Evolutionary conservation across 2,329 filamentous ascomycete species (phyloP).

Genomic region (Cladosporium velox): DNA sequence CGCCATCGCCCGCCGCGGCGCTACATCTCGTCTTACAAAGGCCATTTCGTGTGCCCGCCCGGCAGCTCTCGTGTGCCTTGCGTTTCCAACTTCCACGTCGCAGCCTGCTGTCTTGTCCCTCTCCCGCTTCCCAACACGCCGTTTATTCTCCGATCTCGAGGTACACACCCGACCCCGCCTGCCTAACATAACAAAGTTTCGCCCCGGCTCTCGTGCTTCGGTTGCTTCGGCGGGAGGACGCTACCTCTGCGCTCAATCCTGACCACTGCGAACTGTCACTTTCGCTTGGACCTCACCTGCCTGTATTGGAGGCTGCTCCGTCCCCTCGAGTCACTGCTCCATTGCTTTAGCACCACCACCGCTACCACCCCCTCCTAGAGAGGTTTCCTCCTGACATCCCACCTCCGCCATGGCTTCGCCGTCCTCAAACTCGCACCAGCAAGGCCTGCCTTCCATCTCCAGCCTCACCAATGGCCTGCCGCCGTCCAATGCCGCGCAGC

Average conservation of each 20-base stretch:
- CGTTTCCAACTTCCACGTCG: conserved; percentile 13
- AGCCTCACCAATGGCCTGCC: conserved; percentile 41
- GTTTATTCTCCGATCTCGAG: conserved; percentile 30
- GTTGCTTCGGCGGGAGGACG: conserved; percentile 10
- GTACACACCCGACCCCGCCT: conserved; percentile 23
- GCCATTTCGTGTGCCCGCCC: conserved; percentile 12
- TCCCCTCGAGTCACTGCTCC: conserved; percentile 1
- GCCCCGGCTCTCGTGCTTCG: conserved; percentile 3
- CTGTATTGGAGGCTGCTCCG: conserved; percentile 2
- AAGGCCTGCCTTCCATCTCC: conserved; percentile 40
- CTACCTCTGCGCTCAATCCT: conserved; percentile 7
- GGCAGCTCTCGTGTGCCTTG: conserved; percentile 22
- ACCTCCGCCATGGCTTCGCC: conserved; percentile 31
- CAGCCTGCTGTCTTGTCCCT: conserved; percentile 8
- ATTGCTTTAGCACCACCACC: neutral
- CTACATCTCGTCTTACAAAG: conserved; percentile 30
- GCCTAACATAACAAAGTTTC: conserved; percentile 18
- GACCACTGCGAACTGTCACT: conserved; percentile 10
- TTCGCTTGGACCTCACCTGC: neutral
- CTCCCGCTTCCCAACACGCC: conserved; percentile 22
- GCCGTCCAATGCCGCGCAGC: conserved; percentile 25
- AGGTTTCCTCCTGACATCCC: neutral
- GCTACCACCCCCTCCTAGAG: neutral
- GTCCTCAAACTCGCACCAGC: conserved; percentile 25
- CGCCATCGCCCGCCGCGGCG: conserved; percentile 23